These are phyloP conservation scores for Achaetomium macrosporum DNA, from an alignment of 2,329 filamentous ascomycete species.

Conservation along the genomic window DNA sequence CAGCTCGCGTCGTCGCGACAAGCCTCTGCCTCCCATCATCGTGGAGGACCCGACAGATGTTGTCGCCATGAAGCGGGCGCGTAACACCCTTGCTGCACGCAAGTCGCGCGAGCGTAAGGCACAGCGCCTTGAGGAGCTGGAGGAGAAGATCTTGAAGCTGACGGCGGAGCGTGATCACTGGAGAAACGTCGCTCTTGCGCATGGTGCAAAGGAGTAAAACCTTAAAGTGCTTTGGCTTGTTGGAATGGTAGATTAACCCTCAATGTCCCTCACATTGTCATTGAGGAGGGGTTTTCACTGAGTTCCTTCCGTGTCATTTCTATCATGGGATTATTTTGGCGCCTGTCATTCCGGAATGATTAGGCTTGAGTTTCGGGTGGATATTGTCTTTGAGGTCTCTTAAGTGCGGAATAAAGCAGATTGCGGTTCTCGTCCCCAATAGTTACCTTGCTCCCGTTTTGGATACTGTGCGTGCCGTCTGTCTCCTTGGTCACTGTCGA, in stretches of 20 bases:
- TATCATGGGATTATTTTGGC: constrained; percentile 9
- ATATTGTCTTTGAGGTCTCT: constrained; percentile 2
- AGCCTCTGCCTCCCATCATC: constrained; percentile 72
- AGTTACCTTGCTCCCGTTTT: background rate
- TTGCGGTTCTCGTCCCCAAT: background rate
- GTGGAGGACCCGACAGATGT: constrained; percentile 68
- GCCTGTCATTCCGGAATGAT: constrained; percentile 2
- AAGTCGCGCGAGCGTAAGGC: constrained; percentile 88
- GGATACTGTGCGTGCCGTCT: background rate
- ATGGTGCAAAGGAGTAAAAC: constrained; percentile 24
- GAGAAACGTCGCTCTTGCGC: constrained; percentile 48
- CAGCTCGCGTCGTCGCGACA: constrained; percentile 67
- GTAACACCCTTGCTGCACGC: constrained; percentile 87
- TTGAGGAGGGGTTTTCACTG: constrained; percentile 25
- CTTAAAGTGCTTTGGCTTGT: constrained; percentile 13
- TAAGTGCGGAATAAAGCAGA: constrained; percentile 5
- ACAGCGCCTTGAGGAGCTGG: constrained; percentile 66
- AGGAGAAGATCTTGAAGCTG: constrained; percentile 65
- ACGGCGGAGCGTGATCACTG: constrained; percentile 61
- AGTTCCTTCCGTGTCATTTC: constrained; percentile 13
- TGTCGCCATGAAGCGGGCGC: constrained; percentile 83
- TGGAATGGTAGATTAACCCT: constrained; percentile 22
- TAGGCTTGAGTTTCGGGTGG: constrained; percentile 4
- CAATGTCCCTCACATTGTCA: constrained; percentile 9
- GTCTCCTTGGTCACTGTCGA: too few species aligned